Base-by-base conservation (phyloP, 1,139 yeast species). In the Fermentozyma sake region DNA sequence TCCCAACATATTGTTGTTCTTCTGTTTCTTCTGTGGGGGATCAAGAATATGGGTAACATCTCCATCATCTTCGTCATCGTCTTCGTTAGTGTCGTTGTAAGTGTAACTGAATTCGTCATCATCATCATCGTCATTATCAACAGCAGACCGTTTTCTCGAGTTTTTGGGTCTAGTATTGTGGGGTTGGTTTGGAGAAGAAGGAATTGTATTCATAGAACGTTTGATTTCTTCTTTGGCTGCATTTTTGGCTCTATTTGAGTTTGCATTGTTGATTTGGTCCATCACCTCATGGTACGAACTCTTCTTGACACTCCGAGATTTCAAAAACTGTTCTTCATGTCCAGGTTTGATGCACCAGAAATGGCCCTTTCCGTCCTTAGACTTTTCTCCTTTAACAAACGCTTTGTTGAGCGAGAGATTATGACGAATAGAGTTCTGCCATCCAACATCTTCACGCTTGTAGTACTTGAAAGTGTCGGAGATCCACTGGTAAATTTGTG, bases 311-410 rank as follows among this genome's bases (percentile, higher is more conserved):
- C 64, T 55, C 45, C 78, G 72, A 5, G 74, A 76, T 48, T 79
- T 83, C 46, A 84, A 68, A 48, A 91, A 91, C 52, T 81, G 86
- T 39, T 76, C 76, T 54, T 89, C 96, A 48, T 70, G 76, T 4
- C 95, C 96, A 13, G 75, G 66, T 37, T 81, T 87, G 30, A 91
- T 85, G 44, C 84, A 78, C 98, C 98, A 93, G 55, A 82, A 91
- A 58, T 89, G 95, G 18, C 98, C 98, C 59, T 91, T 91, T 5
- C 97, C 97, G 54, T 85, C 95, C 44, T 84, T 82, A 10, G 96
- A 89, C 50, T 91, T 82, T 41, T 85, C 95, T 20, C 94, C 86
- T 57, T 91, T 91, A 31, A 81, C 72, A 45, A 86, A 86, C 1
- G 95, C 95, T 51, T 85, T 86, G 57, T 85, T 86, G 41, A 86